Base-by-base conservation (phyloP, 371 early-diverging fungal species). In the Apophysomyces trapeziformis region DNA sequence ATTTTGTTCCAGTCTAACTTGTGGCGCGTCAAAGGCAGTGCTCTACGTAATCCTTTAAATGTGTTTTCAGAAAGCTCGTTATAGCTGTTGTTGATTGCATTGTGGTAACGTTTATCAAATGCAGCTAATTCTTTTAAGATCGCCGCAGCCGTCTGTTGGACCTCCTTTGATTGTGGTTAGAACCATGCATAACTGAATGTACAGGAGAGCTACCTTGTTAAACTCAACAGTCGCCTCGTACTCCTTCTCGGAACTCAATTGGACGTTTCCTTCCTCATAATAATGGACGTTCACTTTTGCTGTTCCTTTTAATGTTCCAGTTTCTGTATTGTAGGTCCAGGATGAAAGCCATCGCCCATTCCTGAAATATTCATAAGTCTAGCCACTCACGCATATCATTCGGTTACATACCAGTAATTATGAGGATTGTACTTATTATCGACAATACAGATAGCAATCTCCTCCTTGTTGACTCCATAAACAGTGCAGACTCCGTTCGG, bases 201-300 rank as follows among this genome's bases (percentile, higher is more conserved):
- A 26, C 32, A 57, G 11, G 39, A 8, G 32, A 50, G 38, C 59
- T 73, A 83, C 80, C 47, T 73, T 70, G 13, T 59, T 46, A 38
- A 57, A 61, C 13, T 64, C 9, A 2, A 79, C 74, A n/a, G 83
- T 67, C 16, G 68, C 37, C 54, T 71, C 79, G 56, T 89, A 68
- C 0, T 89, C 89, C 70, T 93, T 92, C 21, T 83, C 82, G 14
- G 93, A 84, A 64, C 93, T 90, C 64, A 96, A 74, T 76, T 99
- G 99, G 46, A 99, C 97, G 68, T 99, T 99, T 35, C 99, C 99
- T 67, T 99, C 97, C 82, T 99, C 99, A 75, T 94, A 99, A 77
- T 99, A 99, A 70, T 99, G 99, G 16, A 98, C 95, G 57, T 89
- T 84, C 32, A 91, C 87, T 70, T 88, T 87, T 44, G 93, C 68